Evolutionary conservation across 2,329 filamentous ascomycete genomes (phyloP).

Genomic region (Neurospora sp.): DNA sequence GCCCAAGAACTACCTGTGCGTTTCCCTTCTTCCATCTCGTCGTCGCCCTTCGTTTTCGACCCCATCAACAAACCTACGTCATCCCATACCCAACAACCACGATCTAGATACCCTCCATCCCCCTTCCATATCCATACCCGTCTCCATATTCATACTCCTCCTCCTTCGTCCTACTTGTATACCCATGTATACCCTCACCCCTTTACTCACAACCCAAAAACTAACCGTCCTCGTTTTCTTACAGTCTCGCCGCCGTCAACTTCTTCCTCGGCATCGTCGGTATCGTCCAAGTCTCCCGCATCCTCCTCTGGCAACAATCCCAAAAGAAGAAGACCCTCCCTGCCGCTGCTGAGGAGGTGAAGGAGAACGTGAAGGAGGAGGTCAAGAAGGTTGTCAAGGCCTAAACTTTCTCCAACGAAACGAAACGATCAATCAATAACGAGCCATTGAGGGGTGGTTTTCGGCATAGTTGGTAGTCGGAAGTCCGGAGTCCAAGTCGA

Average conservation of each 20-base stretch:
- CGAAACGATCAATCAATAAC: background rate
- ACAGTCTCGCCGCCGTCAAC: slow-evolving; percentile 84
- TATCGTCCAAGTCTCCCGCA: slow-evolving; percentile 69
- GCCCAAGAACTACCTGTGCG: slow-evolving; percentile 81
- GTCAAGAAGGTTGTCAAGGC: slow-evolving; percentile 10
- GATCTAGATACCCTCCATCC: background rate
- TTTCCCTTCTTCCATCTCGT: slow-evolving; percentile 11
- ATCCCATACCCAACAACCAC: background rate
- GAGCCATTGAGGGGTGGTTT: background rate
- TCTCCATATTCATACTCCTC: background rate
- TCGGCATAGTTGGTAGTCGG: background rate
- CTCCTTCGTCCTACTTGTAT: background rate
- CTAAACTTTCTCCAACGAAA: background rate
- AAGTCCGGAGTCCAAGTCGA: background rate
- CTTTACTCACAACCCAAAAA: background rate
- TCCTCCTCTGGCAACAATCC: slow-evolving; percentile 53
- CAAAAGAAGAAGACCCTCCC: slow-evolving; percentile 43
- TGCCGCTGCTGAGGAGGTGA: slow-evolving; percentile 11
- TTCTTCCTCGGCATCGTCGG: slow-evolving; percentile 93
- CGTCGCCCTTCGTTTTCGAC: background rate
- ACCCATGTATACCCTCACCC: background rate
- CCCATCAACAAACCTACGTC: background rate
- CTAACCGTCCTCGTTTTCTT: background rate
- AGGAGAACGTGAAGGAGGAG: slow-evolving; percentile 13
- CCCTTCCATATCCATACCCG: background rate